Evolutionary conservation across 192 early-diverging fungal genomes (phyloP).

Genomic region (Gaertneriomyces sp.): DNA sequence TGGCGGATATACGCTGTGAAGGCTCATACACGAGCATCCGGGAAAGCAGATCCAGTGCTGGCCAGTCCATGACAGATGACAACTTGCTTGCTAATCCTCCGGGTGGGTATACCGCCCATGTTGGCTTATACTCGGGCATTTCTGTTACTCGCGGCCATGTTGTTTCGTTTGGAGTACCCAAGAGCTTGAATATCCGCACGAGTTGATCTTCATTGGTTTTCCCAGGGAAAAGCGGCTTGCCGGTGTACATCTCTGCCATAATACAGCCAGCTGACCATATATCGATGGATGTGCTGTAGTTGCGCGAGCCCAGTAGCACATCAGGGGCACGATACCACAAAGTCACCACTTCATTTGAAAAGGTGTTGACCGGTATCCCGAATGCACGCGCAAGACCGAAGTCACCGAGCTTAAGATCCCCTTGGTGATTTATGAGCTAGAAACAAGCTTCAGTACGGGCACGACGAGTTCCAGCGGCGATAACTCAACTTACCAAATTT

Average conservation of each 20-base stretch:
- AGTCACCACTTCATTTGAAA: slow-evolving; percentile 97
- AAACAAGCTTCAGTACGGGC: not conserved
- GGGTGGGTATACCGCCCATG: slow-evolving; percentile 69
- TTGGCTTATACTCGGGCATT: slow-evolving; percentile 82
- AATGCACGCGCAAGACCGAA: slow-evolving; percentile 97
- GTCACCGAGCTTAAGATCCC: slow-evolving; percentile 68
- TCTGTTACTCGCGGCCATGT: slow-evolving; percentile 83
- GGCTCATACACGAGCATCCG: slow-evolving; percentile 76
- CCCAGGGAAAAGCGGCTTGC: slow-evolving; percentile 93
- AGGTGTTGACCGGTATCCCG: slow-evolving; percentile 92
- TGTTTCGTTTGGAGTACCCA: slow-evolving; percentile 64
- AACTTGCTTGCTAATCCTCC: slow-evolving; percentile 67
- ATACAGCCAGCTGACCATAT: slow-evolving; percentile 99
- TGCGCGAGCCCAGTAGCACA: slow-evolving; percentile 89
- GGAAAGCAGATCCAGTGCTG: slow-evolving; percentile 78
- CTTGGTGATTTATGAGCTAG: slow-evolving; percentile 77
- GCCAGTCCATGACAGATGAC: slow-evolving; percentile 70
- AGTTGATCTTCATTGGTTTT: slow-evolving; percentile 95
- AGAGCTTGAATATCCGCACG: slow-evolving; percentile 97
- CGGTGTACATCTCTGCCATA: slow-evolving; percentile 78
- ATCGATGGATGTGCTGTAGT: slow-evolving; percentile 93
- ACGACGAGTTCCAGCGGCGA: slow-evolving; percentile 69
- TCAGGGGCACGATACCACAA: slow-evolving; percentile 98
- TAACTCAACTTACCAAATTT: slow-evolving; percentile 63
- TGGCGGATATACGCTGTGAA: slow-evolving; percentile 71